These are phyloP conservation scores for Aureobasidium sp. DNA, from an alignment of 2,329 filamentous ascomycete genomes.

Conservation along the genomic window DNA sequence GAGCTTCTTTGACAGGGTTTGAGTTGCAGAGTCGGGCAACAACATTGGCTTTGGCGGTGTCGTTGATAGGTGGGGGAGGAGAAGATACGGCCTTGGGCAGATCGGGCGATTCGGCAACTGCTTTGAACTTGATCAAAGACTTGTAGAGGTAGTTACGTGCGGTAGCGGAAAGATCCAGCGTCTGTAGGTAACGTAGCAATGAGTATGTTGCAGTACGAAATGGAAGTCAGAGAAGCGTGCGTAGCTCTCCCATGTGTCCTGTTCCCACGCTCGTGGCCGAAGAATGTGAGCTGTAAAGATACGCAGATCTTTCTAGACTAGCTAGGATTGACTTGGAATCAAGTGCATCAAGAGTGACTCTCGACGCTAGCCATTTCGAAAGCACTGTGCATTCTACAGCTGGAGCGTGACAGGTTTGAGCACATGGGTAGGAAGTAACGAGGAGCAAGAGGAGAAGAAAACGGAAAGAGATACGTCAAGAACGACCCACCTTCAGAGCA, in stretches of 20 bases:
- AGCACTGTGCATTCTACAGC: background rate
- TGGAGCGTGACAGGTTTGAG: background rate
- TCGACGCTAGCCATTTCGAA: background rate
- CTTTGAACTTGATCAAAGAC: conserved; percentile 48
- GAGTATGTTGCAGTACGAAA: background rate
- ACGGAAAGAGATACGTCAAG: background rate
- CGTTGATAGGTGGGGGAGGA: conserved; percentile 30
- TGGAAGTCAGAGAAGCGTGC: background rate
- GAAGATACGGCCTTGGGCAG: conserved; percentile 35
- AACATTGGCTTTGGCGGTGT: conserved; percentile 47
- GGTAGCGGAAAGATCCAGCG: conserved; percentile 40
- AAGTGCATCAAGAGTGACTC: background rate
- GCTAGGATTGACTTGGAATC: background rate
- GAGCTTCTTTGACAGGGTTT: conserved; percentile 46
- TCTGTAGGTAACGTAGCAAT: conserved; percentile 24
- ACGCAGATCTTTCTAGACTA: background rate
- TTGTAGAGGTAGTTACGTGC: conserved; percentile 49
- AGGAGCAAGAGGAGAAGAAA: conserved; percentile 1
- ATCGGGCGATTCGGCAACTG: conserved; percentile 41
- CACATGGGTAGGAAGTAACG: background rate
- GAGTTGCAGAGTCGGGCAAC: conserved; percentile 52
- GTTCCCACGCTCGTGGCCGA: background rate
- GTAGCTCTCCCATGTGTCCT: background rate
- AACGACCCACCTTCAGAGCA: conserved; percentile 43
- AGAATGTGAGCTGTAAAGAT: background rate